These are phyloP conservation scores for Gossypium longicalyx DNA, from an alignment of 345 rosid species.

Conservation along the genomic window DNA sequence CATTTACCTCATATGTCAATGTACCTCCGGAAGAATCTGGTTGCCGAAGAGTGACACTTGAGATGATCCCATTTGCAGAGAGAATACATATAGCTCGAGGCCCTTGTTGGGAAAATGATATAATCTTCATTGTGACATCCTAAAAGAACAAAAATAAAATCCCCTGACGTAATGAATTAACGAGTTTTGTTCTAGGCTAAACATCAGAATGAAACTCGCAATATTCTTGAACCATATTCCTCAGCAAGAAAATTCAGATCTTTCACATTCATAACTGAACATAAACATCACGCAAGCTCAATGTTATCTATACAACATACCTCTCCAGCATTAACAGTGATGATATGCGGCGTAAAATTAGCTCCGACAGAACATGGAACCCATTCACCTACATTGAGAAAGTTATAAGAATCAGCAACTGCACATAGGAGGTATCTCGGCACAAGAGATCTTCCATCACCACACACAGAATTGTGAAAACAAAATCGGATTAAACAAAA, in stretches of 20 bases:
- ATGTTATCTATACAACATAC: conserved; percentile 33
- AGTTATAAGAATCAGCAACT: conserved; percentile 19
- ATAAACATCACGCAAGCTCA: background rate
- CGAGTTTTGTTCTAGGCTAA: background rate
- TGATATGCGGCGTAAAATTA: conserved; percentile 86
- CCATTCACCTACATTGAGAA: conserved; percentile 69
- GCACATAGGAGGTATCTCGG: background rate
- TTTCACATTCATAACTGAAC: conserved; percentile 3
- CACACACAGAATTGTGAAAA: background rate
- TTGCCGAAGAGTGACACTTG: conserved; percentile 91
- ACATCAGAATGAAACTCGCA: background rate
- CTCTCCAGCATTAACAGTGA: conserved; percentile 90
- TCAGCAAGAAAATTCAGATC: background rate
- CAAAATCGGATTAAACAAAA: background rate
- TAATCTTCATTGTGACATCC: conserved; percentile 95
- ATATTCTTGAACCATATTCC: background rate
- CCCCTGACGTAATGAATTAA: background rate
- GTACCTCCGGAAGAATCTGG: conserved; percentile 98
- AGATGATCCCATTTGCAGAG: conserved; percentile 88
- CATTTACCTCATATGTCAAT: conserved; percentile 82
- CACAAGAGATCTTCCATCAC: background rate
- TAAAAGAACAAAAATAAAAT: conserved; percentile 25
- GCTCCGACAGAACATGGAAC: conserved; percentile 85
- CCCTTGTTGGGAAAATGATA: conserved; percentile 98
- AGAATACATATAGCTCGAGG: conserved; percentile 88